Evolutionary conservation across 2,329 filamentous ascomycete genomes (phyloP), one percentile per base, ranked within the genome.

Genomic region (Colletotrichum graminicola): DNA sequence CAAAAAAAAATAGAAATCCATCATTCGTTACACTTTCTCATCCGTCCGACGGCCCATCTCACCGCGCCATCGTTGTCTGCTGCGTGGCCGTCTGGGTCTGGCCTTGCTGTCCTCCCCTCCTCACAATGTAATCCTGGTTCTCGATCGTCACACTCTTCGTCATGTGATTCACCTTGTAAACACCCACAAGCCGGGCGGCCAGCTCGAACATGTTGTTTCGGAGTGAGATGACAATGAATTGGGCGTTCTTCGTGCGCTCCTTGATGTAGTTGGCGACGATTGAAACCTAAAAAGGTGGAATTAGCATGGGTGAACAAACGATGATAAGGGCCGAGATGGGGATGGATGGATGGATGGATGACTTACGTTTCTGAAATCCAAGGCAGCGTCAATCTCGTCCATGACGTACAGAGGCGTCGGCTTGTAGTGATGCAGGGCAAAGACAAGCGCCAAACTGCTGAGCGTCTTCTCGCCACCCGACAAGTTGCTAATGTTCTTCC

Each of bases 151-250:
- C 93, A 81, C 93, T 95, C 89, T 95, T 96, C 73, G 93, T 96
- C 91, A 98, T 99, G 82, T 99, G 95, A 83, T 97, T 98, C 80
- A 99, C 96, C 87, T 99, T 99, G 87, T 99, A 99, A 67, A 99
- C 96, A 76, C 97, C 97, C 18, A 99, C 94, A 71, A 99, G 88
- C 67, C 97, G 90, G 69, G 94, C 91, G n/a, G 97, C 95, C 74
- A 99, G 90, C 86, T 99, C 96, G 82, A 99, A 99, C 96, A 99
- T 99, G 86, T 99, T 99, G 84, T 99, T 99, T 78, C 96, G 89
- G 77, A 99, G 86, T 21, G 94, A 98, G 79, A 99, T 99, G 78
- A 99, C 96, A 76, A 99, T 96, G 81, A 99, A 99, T 80, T 99
- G 96, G 1, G 96, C 97, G 83, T 99, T 99, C 88, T 98, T 98